phyloP scores from a whole-genome alignment of 176 grass and related monocot genomes.

The Melocanna baccifera region DNA sequence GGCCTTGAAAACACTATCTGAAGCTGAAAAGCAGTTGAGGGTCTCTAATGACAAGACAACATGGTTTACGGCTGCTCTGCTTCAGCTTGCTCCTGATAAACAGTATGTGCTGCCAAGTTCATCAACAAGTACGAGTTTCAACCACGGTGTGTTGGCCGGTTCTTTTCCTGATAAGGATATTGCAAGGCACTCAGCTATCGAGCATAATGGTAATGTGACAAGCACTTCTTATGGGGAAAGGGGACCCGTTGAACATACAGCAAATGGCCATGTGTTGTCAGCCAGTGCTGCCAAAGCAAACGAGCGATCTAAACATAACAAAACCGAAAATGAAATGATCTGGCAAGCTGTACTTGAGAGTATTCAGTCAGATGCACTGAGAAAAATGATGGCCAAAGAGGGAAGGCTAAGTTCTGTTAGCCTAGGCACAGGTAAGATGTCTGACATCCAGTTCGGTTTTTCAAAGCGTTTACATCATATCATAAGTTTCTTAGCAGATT shows the following conservation, averaged over 20 bases:
- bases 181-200: conserved; percentile 18
- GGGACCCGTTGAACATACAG: conserved; percentile 27
- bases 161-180: conserved; percentile 42
- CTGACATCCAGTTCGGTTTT: conserved; percentile 14
- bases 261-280: conserved; percentile 32
- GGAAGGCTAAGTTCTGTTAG: conserved; percentile 71
- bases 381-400: conserved; percentile 80
- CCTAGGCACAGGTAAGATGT: conserved; percentile 65
- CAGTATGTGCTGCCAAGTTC: conserved; percentile 65
- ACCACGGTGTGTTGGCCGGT: conserved; percentile 29
- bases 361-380: conserved; percentile 75
- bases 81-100: conserved; percentile 87
- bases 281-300: conserved; percentile 34
- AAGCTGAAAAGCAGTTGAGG: conserved; percentile 79
- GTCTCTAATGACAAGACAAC: conserved; percentile 66
- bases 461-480: conserved; percentile 3
- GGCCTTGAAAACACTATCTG: conserved; percentile 62
- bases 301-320: conserved; percentile 33
- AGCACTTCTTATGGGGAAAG: conserved; percentile 39
- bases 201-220: conserved; percentile 31
- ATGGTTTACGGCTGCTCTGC: conserved; percentile 77
- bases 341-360: conserved; percentile 82
- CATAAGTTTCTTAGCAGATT: conserved; percentile 1
- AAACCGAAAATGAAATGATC: conserved; percentile 64
- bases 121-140: conserved; percentile 55